Base-by-base conservation (phyloP, 257 asterid genomes). In the Solanum boliviense region DNA sequence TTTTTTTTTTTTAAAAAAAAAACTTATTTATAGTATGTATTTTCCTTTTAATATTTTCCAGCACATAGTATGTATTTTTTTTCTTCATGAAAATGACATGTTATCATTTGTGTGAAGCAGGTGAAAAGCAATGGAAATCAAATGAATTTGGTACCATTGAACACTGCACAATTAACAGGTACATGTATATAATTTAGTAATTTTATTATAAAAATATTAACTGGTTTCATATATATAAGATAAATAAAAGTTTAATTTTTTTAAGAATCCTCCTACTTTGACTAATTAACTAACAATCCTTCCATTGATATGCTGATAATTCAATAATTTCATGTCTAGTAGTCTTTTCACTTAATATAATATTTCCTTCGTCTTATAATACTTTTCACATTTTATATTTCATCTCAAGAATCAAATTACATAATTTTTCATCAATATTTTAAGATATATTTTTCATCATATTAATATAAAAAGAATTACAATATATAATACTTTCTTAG, bases 41-140 rank as follows among this genome's bases (percentile, higher is more conserved):
- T 21, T 36, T 23, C 4, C n/a, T 41, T 79, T 15, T 27, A 7
- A n/a, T 79, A 13, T 79, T n/a, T 78, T 52, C 2, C 23, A 16
- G 62, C 18, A 15, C 18, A 52, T 52, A 52, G 3, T 15, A 46
- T 41, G 52, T 27, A 13, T 81, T 27, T 46, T 18, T 16, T 16
- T 8, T 9, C 5, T 2, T 9, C 84, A 46, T 9, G 6, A 46
- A 79, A 1, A 81, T 81, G 68, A 16, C 27, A 27, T 81, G 18
- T 72, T 71, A 72, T 4, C 35, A 85, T 87, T 8, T 34, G 5
- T 75, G 76, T 83, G 83, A 60, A 88, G 62, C 89, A 91, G 97
- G 91, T 89, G 90, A 89, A 91, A 89, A 89, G 84, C 65, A 86
- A 18, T 84, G 90, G 88, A 86, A 92, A 73, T 87, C 46, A 88